phyloP scores from a whole-genome alignment of 202 grass and related monocot species.

The Carex arenaria region DNA sequence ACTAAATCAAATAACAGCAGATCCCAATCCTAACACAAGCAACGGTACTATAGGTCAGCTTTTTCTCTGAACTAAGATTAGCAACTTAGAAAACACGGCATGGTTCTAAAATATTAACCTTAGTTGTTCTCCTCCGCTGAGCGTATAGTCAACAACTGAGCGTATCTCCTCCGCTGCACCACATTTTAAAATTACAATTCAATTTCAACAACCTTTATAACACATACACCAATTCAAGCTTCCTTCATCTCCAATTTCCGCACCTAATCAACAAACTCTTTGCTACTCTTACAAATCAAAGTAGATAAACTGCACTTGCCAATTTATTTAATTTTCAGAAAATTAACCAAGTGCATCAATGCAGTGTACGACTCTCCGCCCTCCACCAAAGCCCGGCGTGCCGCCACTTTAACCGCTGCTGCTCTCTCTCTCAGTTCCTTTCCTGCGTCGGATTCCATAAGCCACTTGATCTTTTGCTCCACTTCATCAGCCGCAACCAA shows the following conservation, averaged over 20 bases:
- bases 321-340: no score
- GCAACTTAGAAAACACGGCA: not conserved
- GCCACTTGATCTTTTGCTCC: slow-evolving; percentile 39
- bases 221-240: not conserved
- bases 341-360: slow-evolving; percentile 12
- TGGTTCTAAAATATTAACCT: not conserved
- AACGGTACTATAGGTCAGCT: no score
- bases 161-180: not conserved
- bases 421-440: slow-evolving; percentile 33
- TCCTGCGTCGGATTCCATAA: not conserved
- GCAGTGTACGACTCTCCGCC: slow-evolving; percentile 36
- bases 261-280: not conserved
- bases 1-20: no score
- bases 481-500: slow-evolving; percentile 30
- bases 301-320: no score
- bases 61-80: not conserved
- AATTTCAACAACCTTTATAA: slow-evolving; percentile 16
- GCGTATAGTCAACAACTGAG: not conserved
- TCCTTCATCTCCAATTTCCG: not conserved
- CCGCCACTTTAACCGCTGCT: slow-evolving; percentile 19
- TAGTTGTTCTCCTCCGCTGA: no score
- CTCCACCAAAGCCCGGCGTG: slow-evolving; percentile 27
- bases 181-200: not conserved
- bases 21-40: no score
- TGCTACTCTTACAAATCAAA: no score